These are phyloP conservation scores for Gastrodia elata DNA, from an alignment of 106 monocot genomes.

Conservation along the genomic window DNA sequence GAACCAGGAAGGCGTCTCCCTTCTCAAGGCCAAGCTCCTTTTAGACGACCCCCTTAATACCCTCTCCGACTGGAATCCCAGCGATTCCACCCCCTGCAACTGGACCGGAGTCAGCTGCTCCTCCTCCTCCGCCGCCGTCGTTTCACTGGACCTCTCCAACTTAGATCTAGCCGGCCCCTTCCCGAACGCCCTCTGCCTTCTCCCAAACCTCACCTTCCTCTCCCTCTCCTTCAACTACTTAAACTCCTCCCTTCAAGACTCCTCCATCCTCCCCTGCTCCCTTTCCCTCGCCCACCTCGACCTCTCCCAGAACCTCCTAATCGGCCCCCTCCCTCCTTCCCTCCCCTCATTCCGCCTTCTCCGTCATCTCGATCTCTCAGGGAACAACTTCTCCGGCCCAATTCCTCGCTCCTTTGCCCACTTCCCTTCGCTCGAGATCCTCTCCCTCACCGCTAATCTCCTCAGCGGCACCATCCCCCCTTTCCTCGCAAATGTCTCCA, in stretches of 20 bases:
- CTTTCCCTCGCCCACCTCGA: constrained; percentile 43
- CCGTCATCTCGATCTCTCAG: constrained; percentile 28
- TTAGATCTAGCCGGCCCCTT: constrained; percentile 31
- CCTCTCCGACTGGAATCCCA: constrained; percentile 32
- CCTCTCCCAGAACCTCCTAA: constrained; percentile 50
- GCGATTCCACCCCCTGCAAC: constrained; percentile 34
- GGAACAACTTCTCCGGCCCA: constrained; percentile 59
- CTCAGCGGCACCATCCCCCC: constrained; percentile 27
- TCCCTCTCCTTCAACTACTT: constrained; percentile 51
- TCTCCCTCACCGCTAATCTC: constrained; percentile 47
- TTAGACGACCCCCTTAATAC: constrained; percentile 18
- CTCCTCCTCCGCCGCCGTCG: constrained; percentile 8
- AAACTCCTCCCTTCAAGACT: constrained; percentile 33
- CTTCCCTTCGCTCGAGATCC: constrained; percentile 37
- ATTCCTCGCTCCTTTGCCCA: constrained; percentile 39
- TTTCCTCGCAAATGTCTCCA: constrained; percentile 29
- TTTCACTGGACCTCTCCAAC: constrained; percentile 14
- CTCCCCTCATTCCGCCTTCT: constrained; percentile 39
- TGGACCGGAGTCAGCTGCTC: constrained; percentile 43
- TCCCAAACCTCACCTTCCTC: constrained; percentile 37
- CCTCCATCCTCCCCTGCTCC: constrained; percentile 23
- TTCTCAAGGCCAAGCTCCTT: constrained; percentile 24
- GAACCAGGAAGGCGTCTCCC: constrained; percentile 34
- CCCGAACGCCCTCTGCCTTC: constrained; percentile 42
- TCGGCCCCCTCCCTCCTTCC: constrained; percentile 43